Evolutionary conservation across 1,284 basidiomycete genomes (phyloP).

Genomic region (Pisolithus thermaeus): DNA sequence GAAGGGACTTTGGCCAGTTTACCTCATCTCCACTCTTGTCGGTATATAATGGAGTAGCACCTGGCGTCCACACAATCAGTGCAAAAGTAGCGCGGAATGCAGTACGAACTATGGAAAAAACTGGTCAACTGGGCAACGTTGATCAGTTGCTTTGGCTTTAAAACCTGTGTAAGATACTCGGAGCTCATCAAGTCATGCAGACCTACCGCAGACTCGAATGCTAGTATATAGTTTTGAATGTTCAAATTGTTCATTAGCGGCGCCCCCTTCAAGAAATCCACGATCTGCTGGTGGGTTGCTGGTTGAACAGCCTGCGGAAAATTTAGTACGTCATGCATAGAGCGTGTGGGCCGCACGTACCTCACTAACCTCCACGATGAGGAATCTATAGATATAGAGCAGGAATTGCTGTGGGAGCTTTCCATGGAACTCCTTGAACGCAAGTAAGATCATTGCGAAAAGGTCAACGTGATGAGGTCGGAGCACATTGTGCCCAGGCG

Average conservation of each 20-base stretch:
- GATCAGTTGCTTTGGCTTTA: slow-evolving; percentile 42
- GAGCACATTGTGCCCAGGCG: slow-evolving; percentile 55
- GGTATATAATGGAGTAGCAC: slow-evolving; percentile 46
- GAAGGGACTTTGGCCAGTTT: slow-evolving; percentile 2
- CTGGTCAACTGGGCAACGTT: slow-evolving; percentile 54
- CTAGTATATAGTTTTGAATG: slow-evolving; percentile 29
- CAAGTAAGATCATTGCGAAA: slow-evolving; percentile 52
- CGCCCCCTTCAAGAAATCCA: slow-evolving; percentile 26
- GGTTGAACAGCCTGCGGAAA: slow-evolving; percentile 34
- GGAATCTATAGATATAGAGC: slow-evolving; percentile 56
- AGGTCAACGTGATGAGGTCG: slow-evolving; percentile 70
- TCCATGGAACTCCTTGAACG: slow-evolving; percentile 50
- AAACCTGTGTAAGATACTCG: slow-evolving; percentile 12
- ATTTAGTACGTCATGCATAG: slow-evolving; percentile 1
- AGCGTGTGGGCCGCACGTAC: slow-evolving; percentile 18
- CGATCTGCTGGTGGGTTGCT: slow-evolving; percentile 34
- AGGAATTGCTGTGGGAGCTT: slow-evolving; percentile 52
- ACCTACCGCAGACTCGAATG: slow-evolving; percentile 42
- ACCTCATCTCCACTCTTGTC: slow-evolving; percentile 49
- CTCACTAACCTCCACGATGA: slow-evolving; percentile 57
- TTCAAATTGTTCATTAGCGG: slow-evolving; percentile 20
- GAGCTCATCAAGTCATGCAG: neutral
- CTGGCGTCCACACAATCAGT: slow-evolving; percentile 26
- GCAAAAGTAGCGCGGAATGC: neutral
- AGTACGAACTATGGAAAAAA: slow-evolving; percentile 55